These are phyloP conservation scores for Boeremia exigua DNA, from an alignment of 2,329 filamentous ascomycete genomes.

Conservation along the genomic window DNA sequence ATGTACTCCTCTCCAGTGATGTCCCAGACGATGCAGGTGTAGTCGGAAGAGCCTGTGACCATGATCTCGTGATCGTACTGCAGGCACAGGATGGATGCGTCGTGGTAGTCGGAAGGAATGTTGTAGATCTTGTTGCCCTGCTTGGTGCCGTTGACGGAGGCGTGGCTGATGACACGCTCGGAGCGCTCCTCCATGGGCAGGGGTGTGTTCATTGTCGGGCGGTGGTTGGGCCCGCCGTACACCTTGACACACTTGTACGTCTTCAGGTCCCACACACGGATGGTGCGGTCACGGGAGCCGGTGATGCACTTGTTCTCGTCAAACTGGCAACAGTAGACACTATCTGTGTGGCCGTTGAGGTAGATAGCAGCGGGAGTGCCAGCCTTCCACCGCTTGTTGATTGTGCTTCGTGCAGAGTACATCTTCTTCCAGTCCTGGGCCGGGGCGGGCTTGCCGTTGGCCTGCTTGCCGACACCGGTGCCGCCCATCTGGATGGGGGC, in stretches of 20 bases:
- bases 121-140: slow-evolving; percentile 56
- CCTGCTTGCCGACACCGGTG: slow-evolving; percentile 59
- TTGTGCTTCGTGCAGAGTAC: slow-evolving; percentile 75
- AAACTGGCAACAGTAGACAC: slow-evolving; percentile 97
- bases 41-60: slow-evolving; percentile 93
- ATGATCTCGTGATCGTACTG: slow-evolving; percentile 94
- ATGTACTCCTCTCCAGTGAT: slow-evolving; percentile 69
- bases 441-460: slow-evolving; percentile 54
- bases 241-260: slow-evolving; percentile 84
- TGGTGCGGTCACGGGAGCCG: slow-evolving; percentile 92
- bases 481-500: slow-evolving; percentile 58
- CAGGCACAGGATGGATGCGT: slow-evolving; percentile 90
- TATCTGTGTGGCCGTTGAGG: slow-evolving; percentile 91
- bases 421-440: slow-evolving; percentile 83
- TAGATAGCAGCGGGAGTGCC: slow-evolving; percentile 83
- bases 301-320: slow-evolving; percentile 98
- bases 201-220: slow-evolving; percentile 58
- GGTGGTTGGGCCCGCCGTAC: slow-evolving; percentile 76
- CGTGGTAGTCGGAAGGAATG: slow-evolving; percentile 69
- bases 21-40: slow-evolving; percentile 89
- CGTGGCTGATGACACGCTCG: slow-evolving; percentile 52
- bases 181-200: slow-evolving; percentile 50
- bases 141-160: slow-evolving; percentile 55
- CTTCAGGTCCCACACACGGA: slow-evolving; percentile 94
- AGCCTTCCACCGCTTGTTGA: slow-evolving; percentile 80